Conservation (phyloP, 75 land plant genomes). For the Larix kaempferi region DNA sequence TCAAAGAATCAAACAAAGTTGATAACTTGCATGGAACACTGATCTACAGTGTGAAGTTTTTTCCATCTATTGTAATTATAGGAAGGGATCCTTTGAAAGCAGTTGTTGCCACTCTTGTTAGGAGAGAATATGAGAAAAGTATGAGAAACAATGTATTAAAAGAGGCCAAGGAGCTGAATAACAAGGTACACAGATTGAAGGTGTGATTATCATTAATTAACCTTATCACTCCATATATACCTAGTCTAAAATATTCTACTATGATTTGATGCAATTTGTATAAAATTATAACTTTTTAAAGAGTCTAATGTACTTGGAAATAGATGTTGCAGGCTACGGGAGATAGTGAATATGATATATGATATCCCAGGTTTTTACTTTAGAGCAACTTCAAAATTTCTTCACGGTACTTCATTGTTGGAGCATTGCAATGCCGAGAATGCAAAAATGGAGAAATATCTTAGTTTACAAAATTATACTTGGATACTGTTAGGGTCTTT, state of each 20-base stretch:
- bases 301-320: background rate
- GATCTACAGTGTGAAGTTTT: conserved; percentile 21
- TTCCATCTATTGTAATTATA: conserved; percentile 19
- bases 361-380: conserved; percentile 69
- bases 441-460: conserved; percentile 39
- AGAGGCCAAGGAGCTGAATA: conserved; percentile 83
- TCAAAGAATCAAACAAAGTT: conserved; percentile 23
- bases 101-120: conserved; percentile 45
- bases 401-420: conserved; percentile 69
- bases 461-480: conserved; percentile 51
- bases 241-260: background rate
- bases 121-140: conserved; percentile 42
- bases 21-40: conserved; percentile 24
- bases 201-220: conserved; percentile 16
- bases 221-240: background rate
- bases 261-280: background rate
- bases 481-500: conserved; percentile 80
- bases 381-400: conserved; percentile 83
- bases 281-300: background rate
- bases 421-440: conserved; percentile 51
- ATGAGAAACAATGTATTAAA: conserved; percentile 41
- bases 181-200: conserved; percentile 76
- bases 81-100: conserved; percentile 28
- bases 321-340: conserved; percentile 25
- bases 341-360: conserved; percentile 40